phyloP scores from a whole-genome alignment of 1,284 basidiomycete genomes.

The Macrocystidia cucumis region DNA sequence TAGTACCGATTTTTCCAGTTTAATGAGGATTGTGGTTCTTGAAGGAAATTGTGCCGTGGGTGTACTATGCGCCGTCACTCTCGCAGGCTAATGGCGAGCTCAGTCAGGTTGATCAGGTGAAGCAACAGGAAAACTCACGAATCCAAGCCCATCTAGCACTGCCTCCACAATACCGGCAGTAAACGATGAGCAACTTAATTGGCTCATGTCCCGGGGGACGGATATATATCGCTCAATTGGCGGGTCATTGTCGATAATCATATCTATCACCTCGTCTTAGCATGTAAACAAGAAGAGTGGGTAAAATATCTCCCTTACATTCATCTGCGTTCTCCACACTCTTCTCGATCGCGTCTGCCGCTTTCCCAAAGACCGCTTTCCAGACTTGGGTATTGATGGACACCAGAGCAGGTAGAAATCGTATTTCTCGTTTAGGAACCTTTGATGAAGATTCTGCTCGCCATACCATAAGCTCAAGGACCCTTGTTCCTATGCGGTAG shows the following conservation, averaged over 20 bases:
- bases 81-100: slow-evolving; percentile 68
- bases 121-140: slow-evolving; percentile 68
- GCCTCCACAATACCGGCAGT: slow-evolving; percentile 97
- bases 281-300: slow-evolving; percentile 5
- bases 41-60: slow-evolving; percentile 76
- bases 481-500: slow-evolving; percentile 80
- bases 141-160: slow-evolving; percentile 90
- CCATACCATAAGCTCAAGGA: slow-evolving; percentile 75
- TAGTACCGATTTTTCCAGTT: slow-evolving; percentile 84
- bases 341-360: slow-evolving; percentile 92
- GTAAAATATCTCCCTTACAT: slow-evolving; percentile 47
- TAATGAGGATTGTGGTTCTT: slow-evolving; percentile 90
- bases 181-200: slow-evolving; percentile 93
- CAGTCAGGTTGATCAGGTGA: too few relatives aligned
- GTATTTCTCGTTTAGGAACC: slow-evolving; percentile 81
- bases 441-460: slow-evolving; percentile 65
- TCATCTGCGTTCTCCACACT: slow-evolving; percentile 95
- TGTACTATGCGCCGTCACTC: slow-evolving; percentile 95
- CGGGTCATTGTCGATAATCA: slow-evolving; percentile 98
- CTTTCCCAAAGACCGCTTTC: slow-evolving; percentile 87
- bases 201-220: slow-evolving; percentile 90
- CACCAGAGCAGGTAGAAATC: slow-evolving; percentile 85
- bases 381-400: slow-evolving; percentile 92
- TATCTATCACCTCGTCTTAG: slow-evolving; percentile 51
- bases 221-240: slow-evolving; percentile 88